Conservation (phyloP, 495 filamentous ascomycete genomes). For the Aspergillus homomorphus region DNA sequence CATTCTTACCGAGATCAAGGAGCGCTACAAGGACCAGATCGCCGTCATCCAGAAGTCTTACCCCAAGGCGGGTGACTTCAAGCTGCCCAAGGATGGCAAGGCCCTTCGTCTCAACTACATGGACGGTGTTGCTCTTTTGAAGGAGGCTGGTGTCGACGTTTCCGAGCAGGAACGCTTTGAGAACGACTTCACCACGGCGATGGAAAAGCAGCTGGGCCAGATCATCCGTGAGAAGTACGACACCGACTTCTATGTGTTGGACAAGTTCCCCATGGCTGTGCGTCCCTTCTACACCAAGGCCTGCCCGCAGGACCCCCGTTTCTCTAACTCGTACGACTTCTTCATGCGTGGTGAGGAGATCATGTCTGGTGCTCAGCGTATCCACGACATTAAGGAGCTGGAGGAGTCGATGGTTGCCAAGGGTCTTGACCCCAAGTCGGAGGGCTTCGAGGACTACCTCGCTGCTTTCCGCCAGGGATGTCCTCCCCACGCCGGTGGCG, state of each 20-base stretch:
- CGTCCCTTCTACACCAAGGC: constrained; percentile 91
- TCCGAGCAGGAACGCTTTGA: constrained; percentile 75
- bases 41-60: constrained; percentile 61
- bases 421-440: constrained; percentile 67
- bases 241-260: constrained; percentile 89
- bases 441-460: constrained; percentile 81
- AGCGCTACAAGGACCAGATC: constrained; percentile 63
- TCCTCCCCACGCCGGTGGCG: constrained; percentile 80
- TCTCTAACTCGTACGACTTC: constrained; percentile 88
- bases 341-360: constrained; percentile 94
- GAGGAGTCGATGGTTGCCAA: constrained; percentile 65
- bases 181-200: constrained; percentile 63
- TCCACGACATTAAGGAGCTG: constrained; percentile 69
- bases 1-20: constrained; percentile 77
- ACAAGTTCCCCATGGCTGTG: constrained; percentile 83
- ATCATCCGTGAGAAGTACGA: constrained; percentile 78
- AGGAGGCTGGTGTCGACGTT: constrained; percentile 73
- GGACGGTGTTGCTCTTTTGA: constrained; percentile 77
- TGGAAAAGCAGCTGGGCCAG: constrained; percentile 88
- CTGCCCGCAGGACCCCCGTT: constrained; percentile 60
- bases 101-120: constrained; percentile 80
- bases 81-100: constrained; percentile 62
- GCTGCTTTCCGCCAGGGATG: constrained; percentile 76
- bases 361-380: constrained; percentile 81
- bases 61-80: constrained; percentile 55